A percentile compares a stretch with the other conserved stretches of the same genome.
phyloP scores from a whole-genome alignment of 495 filamentous ascomycete genomes.

The Ascodesmis nigricans region DNA sequence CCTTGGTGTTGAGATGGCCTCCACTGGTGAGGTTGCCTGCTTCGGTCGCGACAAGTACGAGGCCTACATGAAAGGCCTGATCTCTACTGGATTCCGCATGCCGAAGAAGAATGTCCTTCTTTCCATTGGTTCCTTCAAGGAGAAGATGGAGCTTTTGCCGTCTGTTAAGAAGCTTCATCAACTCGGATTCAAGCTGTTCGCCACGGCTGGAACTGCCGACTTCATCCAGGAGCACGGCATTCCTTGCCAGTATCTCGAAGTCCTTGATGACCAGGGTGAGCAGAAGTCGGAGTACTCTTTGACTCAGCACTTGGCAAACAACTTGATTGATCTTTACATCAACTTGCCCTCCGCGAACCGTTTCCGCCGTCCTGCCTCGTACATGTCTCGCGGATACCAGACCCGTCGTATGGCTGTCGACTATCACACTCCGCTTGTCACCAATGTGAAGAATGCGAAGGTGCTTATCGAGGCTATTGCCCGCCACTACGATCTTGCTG shows the following conservation, averaged over 20 bases:
- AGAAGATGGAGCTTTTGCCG: conserved; percentile 90
- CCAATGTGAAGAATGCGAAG: conserved; percentile 98
- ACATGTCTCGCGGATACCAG: conserved; percentile 92
- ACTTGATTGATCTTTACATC: conserved; percentile 95
- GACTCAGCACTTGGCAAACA: conserved; percentile 85
- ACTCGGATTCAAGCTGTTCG: conserved; percentile 82
- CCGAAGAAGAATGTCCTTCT: conserved; percentile 86
- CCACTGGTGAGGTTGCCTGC: conserved; percentile 91
- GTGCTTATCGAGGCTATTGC: conserved; percentile 85
- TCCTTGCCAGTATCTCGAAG: conserved; percentile 74
- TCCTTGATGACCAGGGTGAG: conserved; percentile 39
- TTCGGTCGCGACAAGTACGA: conserved; percentile 94
- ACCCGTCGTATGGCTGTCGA: conserved; percentile 96
- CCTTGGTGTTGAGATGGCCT: conserved; percentile 96
- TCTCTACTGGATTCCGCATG: conserved; percentile 91
- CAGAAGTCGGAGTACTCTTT: conserved; percentile 93
- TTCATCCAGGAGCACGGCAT: conserved; percentile 83
- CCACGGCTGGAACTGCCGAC: conserved; percentile 86
- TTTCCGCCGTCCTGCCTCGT: conserved; percentile 84
- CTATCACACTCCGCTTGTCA: conserved; percentile 91
- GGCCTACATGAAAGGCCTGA: conserved; percentile 83
- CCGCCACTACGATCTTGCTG: conserved; percentile 60
- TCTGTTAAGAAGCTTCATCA: conserved; percentile 72
- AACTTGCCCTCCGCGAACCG: conserved; percentile 95
- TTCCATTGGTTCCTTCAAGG: conserved; percentile 91